phyloP scores from a whole-genome alignment of 2,329 filamentous ascomycete genomes.

The Apiospora hydei region DNA sequence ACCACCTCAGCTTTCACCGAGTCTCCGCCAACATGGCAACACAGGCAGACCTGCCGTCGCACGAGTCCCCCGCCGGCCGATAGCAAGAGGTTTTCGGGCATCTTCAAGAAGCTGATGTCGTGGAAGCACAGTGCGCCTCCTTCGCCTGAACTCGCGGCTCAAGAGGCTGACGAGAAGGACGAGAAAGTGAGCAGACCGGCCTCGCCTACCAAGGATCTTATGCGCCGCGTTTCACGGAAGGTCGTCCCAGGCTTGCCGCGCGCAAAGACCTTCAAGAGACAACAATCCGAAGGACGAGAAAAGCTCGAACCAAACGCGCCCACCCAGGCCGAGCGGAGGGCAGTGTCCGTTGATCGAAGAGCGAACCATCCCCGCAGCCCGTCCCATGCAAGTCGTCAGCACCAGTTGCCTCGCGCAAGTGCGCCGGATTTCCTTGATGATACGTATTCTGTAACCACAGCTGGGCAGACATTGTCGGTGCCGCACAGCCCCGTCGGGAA shows the following conservation, averaged over 20 bases:
- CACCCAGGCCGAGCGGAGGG: slow-evolving; percentile 72
- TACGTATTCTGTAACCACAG: slow-evolving; percentile 35
- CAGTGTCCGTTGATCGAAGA: slow-evolving; percentile 70
- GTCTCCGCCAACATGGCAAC: slow-evolving; percentile 39
- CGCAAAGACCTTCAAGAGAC: slow-evolving; percentile 80
- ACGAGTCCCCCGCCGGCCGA: slow-evolving; percentile 36
- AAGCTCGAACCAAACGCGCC: slow-evolving; percentile 72
- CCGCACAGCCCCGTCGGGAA: slow-evolving; percentile 45
- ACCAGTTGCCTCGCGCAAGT: slow-evolving; percentile 53
- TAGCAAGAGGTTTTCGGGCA: slow-evolving; percentile 34
- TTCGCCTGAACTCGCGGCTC: slow-evolving; percentile 32
- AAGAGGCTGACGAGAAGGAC: slow-evolving; percentile 34
- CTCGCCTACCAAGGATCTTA: slow-evolving; percentile 41
- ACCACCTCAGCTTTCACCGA: slow-evolving; percentile 31
- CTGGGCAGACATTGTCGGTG: slow-evolving; percentile 37
- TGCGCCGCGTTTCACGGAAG: slow-evolving; percentile 58
- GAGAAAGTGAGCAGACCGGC: slow-evolving; percentile 34
- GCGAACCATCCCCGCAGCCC: slow-evolving; percentile 43
- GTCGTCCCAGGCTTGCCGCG: slow-evolving; percentile 83
- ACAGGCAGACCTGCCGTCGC: slow-evolving; percentile 34
- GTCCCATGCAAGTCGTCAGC: slow-evolving; percentile 41
- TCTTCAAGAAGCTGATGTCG: slow-evolving; percentile 36
- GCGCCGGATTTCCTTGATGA: slow-evolving; percentile 54
- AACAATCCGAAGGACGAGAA: slow-evolving; percentile 80
- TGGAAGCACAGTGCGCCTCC: slow-evolving; percentile 35